Evolutionary conservation across 495 filamentous ascomycete genomes (phyloP).

Genomic region (Daldinia vernicosa): DNA sequence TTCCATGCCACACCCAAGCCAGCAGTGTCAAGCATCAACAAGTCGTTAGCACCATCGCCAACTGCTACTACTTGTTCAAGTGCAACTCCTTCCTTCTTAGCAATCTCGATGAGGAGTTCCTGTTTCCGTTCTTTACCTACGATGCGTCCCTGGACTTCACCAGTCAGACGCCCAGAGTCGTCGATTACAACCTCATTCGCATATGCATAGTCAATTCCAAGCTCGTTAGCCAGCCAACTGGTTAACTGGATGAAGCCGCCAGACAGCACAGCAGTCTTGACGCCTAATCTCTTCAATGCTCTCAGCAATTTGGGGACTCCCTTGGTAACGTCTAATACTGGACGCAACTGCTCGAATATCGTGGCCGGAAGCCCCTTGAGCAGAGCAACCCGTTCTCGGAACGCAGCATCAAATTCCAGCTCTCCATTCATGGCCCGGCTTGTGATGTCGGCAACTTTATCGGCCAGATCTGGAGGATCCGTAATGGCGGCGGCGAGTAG

Average conservation of each 20-base stretch:
- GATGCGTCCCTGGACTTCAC: conserved; percentile 78
- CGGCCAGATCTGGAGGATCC: conserved; percentile 67
- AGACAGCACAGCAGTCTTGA: conserved; percentile 86
- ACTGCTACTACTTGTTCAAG: conserved; percentile 84
- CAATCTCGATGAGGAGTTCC: conserved; percentile 78
- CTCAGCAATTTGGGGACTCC: conserved; percentile 78
- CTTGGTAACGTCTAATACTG: conserved; percentile 77
- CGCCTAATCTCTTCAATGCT: conserved; percentile 76
- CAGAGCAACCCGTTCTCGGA: conserved; percentile 79
- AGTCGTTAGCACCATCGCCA: conserved; percentile 94
- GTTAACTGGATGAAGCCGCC: conserved; percentile 93
- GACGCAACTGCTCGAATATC: conserved; percentile 82
- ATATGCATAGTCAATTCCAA: conserved; percentile 85
- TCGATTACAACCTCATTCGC: conserved; percentile 84
- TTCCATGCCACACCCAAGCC: conserved; percentile 93
- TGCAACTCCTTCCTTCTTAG: conserved; percentile 72
- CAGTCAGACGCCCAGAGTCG: conserved; percentile 74
- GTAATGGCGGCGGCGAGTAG: conserved; percentile 81
- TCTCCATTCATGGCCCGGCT: conserved; percentile 95
- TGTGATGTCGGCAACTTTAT: conserved; percentile 74
- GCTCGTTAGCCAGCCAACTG: conserved; percentile 77
- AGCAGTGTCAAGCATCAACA: conserved; percentile 89
- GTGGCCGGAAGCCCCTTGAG: conserved; percentile 79
- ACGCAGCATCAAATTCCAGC: conserved; percentile 86
- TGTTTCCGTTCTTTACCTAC: conserved; percentile 84